These are phyloP conservation scores for Sugiyamaella smithiae DNA, from an alignment of 805 yeast species.

Conservation along the genomic window DNA sequence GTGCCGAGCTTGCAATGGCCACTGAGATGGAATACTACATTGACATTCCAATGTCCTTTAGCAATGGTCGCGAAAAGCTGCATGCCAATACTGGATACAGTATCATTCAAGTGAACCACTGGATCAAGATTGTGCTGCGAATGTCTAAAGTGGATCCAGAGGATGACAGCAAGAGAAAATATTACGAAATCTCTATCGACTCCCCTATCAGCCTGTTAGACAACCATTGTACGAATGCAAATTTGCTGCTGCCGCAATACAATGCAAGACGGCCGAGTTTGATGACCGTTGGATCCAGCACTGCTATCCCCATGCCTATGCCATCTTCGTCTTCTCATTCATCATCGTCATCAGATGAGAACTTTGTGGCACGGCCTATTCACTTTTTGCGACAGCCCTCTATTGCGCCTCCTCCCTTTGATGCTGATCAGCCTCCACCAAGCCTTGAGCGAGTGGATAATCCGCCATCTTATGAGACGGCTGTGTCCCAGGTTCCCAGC, in stretches of 20 bases:
- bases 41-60: conserved; percentile 69
- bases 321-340: conserved; percentile 4
- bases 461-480: conserved; percentile 23
- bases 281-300: conserved; percentile 14
- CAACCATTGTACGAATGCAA: conserved; percentile 50
- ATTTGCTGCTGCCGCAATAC: conserved; percentile 39
- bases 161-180: conserved; percentile 61
- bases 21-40: conserved; percentile 73
- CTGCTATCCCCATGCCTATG: conserved; percentile 13
- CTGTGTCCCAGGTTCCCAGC: conserved; percentile 3
- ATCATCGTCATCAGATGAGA: conserved; percentile 6
- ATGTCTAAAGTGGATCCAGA: conserved; percentile 63
- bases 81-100: conserved; percentile 86
- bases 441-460: conserved; percentile 4
- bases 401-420: conserved; percentile 61
- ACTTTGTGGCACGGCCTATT: conserved; percentile 43
- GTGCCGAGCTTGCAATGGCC: conserved; percentile 28
- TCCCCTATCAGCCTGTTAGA: conserved; percentile 86
- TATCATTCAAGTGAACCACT: conserved; percentile 85
- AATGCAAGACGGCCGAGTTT: conserved; percentile 19
- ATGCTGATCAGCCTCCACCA: conserved; percentile 23
- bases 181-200: conserved; percentile 91
- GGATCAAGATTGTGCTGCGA: conserved; percentile 88
- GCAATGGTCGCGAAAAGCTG: conserved; percentile 45
- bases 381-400: conserved; percentile 54